phyloP scores from a whole-genome alignment of 2,329 filamentous ascomycete species.

The Xylaria sp. region DNA sequence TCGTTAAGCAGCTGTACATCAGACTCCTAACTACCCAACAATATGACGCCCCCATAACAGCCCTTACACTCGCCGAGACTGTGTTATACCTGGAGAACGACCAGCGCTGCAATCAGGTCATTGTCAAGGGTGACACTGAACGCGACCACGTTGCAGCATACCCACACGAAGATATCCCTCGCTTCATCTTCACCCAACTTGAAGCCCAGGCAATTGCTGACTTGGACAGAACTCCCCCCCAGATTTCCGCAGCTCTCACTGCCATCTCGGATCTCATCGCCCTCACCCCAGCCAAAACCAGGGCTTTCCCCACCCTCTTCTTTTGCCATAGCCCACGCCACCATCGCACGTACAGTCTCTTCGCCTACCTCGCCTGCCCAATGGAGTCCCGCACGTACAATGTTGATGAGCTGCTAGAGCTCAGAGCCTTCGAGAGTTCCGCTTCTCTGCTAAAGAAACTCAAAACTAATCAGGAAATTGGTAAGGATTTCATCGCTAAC shows the following conservation, averaged over 20 bases:
- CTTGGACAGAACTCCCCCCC: conserved; percentile 32
- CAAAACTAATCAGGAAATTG: conserved; percentile 42
- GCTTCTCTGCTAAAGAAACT: conserved; percentile 22
- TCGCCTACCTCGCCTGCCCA: conserved; percentile 42
- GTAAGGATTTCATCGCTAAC: conserved; percentile 36
- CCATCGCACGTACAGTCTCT: conserved; percentile 45
- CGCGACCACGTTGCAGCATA: not conserved
- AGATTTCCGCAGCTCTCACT: conserved; percentile 38
- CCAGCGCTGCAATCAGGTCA: conserved; percentile 14
- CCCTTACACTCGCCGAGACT: conserved; percentile 30
- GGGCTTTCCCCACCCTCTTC: conserved; percentile 43
- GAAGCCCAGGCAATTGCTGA: conserved; percentile 44
- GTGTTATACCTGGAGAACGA: conserved; percentile 31
- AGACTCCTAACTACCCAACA: conserved; percentile 30
- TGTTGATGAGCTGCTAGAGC: conserved; percentile 48
- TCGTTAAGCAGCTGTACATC: conserved; percentile 19
- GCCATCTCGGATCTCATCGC: conserved; percentile 24
- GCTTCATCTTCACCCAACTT: conserved; percentile 46
- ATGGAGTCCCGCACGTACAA: conserved; percentile 51
- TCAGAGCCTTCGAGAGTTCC: conserved; percentile 33
- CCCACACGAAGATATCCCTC: conserved; percentile 31
- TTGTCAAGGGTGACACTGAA: conserved; percentile 2
- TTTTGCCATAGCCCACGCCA: conserved; percentile 40
- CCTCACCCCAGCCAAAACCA: conserved; percentile 17
- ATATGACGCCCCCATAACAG: conserved; percentile 28